Conservation (phyloP, 148 eudicot genomes). For the Chenopodium quinoa region DNA sequence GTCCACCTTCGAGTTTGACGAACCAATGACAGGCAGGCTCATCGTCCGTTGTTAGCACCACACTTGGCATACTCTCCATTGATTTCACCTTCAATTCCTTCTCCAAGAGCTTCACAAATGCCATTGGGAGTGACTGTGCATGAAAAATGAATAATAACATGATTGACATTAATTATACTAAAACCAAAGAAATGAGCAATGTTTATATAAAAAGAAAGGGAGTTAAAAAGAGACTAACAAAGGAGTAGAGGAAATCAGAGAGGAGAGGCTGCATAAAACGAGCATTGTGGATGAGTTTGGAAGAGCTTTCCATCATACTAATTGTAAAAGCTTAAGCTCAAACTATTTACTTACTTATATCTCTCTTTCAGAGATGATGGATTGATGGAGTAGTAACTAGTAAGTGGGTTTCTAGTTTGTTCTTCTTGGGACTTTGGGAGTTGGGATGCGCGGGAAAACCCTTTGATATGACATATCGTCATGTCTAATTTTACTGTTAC, state of each 20-base stretch:
- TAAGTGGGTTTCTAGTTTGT: no score
- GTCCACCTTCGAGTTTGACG: constrained; percentile 13
- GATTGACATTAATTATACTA: no score
- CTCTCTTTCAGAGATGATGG: no score
- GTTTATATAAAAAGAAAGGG: no score
- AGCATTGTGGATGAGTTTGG: background rate
- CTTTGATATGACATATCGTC: no score
- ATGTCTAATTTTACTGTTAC: no score
- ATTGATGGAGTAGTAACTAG: no score
- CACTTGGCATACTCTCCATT: background rate
- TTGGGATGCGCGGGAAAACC: background rate
- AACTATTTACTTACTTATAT: no score
- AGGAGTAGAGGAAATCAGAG: background rate
- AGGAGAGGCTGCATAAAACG: constrained; percentile 14
- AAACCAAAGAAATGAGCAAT: no score
- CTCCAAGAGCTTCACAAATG: constrained; percentile 5
- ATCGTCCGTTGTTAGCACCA: constrained; percentile 9
- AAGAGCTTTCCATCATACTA: background rate
- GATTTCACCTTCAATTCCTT: background rate
- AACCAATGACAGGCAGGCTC: constrained; percentile 18
- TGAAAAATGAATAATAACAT: background rate
- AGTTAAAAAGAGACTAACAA: background rate
- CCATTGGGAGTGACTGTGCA: constrained; percentile 15
- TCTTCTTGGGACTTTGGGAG: background rate
- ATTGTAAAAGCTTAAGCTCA: background rate